Evolutionary conservation across 2,329 filamentous ascomycete genomes (phyloP).

Genomic region (Cladorrhinum sp.): DNA sequence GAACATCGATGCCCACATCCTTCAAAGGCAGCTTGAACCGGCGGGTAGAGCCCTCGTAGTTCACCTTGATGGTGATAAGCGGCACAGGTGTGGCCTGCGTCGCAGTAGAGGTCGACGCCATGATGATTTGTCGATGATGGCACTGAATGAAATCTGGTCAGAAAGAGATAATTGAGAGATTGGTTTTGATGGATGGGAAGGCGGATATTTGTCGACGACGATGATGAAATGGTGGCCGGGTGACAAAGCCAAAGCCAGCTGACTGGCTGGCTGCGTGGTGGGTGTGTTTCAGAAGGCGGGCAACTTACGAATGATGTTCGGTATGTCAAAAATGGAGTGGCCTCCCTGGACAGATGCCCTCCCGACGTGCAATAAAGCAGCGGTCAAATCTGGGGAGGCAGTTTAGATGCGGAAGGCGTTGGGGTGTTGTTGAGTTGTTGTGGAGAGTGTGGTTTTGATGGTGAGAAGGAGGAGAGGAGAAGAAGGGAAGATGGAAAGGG

Average conservation of each 20-base stretch:
- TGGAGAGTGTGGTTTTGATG: slow-evolving; percentile 6
- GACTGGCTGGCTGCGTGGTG: not conserved
- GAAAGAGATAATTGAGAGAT: slow-evolving; percentile 2
- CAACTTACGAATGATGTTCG: slow-evolving; percentile 9
- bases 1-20: slow-evolving; percentile 70
- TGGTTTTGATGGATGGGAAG: slow-evolving; percentile 2
- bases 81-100: slow-evolving; percentile 55
- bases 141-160: slow-evolving; percentile 2
- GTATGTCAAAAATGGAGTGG: not conserved
- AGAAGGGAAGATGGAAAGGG: slow-evolving; percentile 8
- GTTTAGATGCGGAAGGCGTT: slow-evolving; percentile 8
- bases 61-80: slow-evolving; percentile 80
- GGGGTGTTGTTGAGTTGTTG: slow-evolving; percentile 4
- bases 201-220: slow-evolving; percentile 10
- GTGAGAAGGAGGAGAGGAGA: slow-evolving; percentile 14
- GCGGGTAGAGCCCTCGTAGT: slow-evolving; percentile 69
- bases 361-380: slow-evolving; percentile 10
- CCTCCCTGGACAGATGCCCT: slow-evolving; percentile 12
- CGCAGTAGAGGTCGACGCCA: slow-evolving; percentile 38
- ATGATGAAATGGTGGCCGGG: slow-evolving; percentile 8
- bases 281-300: not conserved
- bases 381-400: slow-evolving; percentile 12
- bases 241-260: not conserved
- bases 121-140: slow-evolving; percentile 23
- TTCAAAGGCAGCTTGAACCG: slow-evolving; percentile 87